Conservation (phyloP, 441 rosid genomes). For the Populus hybrid region DNA sequence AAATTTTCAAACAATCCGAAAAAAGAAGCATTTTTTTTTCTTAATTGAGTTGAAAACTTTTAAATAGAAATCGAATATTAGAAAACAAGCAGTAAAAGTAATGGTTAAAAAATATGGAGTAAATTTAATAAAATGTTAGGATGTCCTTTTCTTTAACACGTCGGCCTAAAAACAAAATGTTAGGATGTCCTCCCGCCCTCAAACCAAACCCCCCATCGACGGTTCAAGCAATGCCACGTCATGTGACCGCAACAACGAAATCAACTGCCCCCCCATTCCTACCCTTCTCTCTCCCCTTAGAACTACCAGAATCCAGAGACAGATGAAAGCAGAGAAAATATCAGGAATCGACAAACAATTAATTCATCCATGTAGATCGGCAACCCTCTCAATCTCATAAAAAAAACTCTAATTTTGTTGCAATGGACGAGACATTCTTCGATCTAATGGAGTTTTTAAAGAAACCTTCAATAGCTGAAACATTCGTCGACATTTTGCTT, state of each 20-base stretch:
- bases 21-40: too few species aligned
- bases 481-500: constrained; percentile 91
- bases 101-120: too few species aligned
- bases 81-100: too few species aligned
- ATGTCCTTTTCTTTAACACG: too few species aligned
- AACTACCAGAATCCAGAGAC: neutral
- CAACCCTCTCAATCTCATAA: neutral
- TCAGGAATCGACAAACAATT: neutral
- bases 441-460: constrained; percentile 64
- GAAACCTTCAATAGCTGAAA: constrained; percentile 70
- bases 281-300: neutral
- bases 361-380: constrained; percentile 25
- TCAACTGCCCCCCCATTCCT: constrained; percentile 19
- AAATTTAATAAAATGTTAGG: too few species aligned
- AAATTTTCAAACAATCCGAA: too few species aligned
- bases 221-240: constrained; percentile 28
- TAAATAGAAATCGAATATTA: too few species aligned
- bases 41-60: too few species aligned
- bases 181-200: neutral
- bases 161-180: neutral
- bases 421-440: constrained; percentile 63
- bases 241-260: neutral
- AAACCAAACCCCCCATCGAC: constrained; percentile 4
- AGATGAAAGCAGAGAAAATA: neutral
- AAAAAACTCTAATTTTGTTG: constrained; percentile 13